phyloP scores from a whole-genome alignment of 345 rosid genomes.

The Salix viminalis region DNA sequence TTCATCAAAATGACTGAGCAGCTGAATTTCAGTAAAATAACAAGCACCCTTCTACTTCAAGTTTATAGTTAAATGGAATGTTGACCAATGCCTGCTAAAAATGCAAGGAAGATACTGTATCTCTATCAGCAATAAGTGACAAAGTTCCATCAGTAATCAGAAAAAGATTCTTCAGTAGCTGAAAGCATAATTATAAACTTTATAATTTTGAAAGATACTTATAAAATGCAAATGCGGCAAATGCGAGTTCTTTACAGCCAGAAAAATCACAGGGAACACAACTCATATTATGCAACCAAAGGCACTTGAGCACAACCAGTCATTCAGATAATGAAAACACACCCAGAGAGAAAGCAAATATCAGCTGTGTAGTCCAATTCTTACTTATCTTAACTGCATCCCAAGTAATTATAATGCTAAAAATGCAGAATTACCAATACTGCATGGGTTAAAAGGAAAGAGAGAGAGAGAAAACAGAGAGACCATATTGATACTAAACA shows the following conservation, averaged over 20 bases:
- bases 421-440: neutral
- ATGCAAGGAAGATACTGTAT: neutral
- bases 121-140: neutral
- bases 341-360: neutral
- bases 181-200: neutral
- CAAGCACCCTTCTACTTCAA: neutral
- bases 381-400: neutral
- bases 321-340: neutral
- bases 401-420: neutral
- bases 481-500: neutral
- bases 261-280: neutral
- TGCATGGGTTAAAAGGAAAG: neutral
- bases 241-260: neutral
- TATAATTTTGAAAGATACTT: neutral
- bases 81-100: neutral
- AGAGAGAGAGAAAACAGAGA: neutral
- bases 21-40: neutral
- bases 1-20: too few relatives aligned
- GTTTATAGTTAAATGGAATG: neutral
- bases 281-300: neutral
- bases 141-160: neutral
- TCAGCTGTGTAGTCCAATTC: neutral
- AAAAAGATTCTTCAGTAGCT: neutral
- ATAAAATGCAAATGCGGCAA: neutral
- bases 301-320: neutral